These are phyloP conservation scores for Flaveria linearis DNA, from an alignment of 129 eudicot genomes.

Conservation along the genomic window DNA sequence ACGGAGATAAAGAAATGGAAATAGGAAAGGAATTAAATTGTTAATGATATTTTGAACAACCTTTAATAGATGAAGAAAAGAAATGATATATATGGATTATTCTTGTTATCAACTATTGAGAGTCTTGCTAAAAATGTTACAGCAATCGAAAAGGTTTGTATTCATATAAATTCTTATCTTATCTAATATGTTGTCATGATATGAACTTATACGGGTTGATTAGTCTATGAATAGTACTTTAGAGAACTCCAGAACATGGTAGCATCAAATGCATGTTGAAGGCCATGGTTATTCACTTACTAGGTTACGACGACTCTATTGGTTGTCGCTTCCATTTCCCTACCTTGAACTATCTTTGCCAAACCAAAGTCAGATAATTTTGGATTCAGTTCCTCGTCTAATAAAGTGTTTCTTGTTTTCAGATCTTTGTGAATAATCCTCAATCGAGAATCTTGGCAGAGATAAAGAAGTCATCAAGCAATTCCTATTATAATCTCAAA, in stretches of 20 bases:
- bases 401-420: constrained; percentile 45
- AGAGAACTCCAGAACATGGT: not conserved
- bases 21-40: no score
- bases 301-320: constrained; percentile 47
- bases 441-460: constrained; percentile 50
- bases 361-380: constrained; percentile 54
- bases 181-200: not conserved
- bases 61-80: not conserved
- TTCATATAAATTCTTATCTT: not conserved
- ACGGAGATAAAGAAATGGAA: no score
- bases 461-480: constrained; percentile 52
- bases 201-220: no score
- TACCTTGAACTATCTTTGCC: constrained; percentile 52
- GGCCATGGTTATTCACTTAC: constrained; percentile 21
- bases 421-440: constrained; percentile 43
- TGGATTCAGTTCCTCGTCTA: constrained; percentile 46
- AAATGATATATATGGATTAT: not conserved
- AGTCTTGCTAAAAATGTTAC: no score
- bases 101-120: not conserved
- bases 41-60: no score
- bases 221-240: no score
- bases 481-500: constrained; percentile 44
- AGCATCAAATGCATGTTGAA: not conserved
- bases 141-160: no score
- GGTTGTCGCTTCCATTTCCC: constrained; percentile 40